phyloP scores from a whole-genome alignment of 2,329 filamentous ascomycete species.

The Metarhizium rileyi region DNA sequence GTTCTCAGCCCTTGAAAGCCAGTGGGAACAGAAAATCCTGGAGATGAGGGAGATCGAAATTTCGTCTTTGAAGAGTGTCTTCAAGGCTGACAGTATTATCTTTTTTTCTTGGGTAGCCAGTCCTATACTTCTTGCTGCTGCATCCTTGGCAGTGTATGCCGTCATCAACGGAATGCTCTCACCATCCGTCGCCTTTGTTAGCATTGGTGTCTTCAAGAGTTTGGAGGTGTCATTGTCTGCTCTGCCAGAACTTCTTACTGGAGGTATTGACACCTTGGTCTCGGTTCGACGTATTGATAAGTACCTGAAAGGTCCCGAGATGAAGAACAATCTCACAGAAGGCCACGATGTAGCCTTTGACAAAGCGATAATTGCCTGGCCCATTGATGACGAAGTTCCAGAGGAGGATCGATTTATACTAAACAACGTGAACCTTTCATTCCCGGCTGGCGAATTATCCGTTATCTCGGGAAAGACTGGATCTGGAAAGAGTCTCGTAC shows the following conservation, averaged over 20 bases:
- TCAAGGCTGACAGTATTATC: constrained; percentile 51
- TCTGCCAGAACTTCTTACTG: constrained; percentile 63
- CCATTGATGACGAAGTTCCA: constrained; percentile 50
- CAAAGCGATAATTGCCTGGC: constrained; percentile 64
- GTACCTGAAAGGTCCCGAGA: constrained; percentile 60
- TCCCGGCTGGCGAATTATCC: constrained; percentile 60
- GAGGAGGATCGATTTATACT: constrained; percentile 55
- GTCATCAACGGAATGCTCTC: constrained; percentile 50
- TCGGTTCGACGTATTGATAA: constrained; percentile 62
- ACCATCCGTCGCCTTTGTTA: constrained; percentile 70
- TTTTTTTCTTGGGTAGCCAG: constrained; percentile 63
- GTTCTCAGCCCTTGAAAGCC: constrained; percentile 64
- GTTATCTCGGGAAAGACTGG: constrained; percentile 71
- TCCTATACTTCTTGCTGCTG: constrained; percentile 63
- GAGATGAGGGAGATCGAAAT: constrained; percentile 57
- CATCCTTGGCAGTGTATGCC: constrained; percentile 61
- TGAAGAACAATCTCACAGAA: constrained; percentile 41
- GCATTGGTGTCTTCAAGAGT: constrained; percentile 63
- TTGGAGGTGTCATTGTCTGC: constrained; percentile 62
- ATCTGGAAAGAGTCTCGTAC: constrained; percentile 65
- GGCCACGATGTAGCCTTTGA: constrained; percentile 55
- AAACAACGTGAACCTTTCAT: constrained; percentile 52
- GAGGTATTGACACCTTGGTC: constrained; percentile 62
- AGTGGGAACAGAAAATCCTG: constrained; percentile 64
- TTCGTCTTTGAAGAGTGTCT: constrained; percentile 54